These are phyloP conservation scores for Phtheirospermum japonicum DNA, from an alignment of 257 asterid species.

Conservation along the genomic window DNA sequence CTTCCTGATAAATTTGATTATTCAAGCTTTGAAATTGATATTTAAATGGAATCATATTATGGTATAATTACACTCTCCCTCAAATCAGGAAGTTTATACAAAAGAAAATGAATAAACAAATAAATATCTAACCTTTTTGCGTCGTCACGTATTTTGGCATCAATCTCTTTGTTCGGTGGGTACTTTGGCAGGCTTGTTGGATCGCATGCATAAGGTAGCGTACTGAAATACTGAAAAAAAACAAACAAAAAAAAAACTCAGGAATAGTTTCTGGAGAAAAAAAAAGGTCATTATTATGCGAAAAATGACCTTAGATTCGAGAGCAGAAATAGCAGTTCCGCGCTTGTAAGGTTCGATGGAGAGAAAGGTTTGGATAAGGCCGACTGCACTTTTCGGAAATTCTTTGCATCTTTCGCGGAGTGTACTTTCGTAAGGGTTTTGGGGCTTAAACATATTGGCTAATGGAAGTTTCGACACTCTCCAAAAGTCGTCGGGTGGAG, in stretches of 20 bases:
- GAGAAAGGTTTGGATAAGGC: constrained; percentile 64
- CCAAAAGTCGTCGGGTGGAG: constrained; percentile 91
- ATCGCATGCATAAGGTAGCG: constrained; percentile 81
- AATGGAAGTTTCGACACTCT: constrained; percentile 65
- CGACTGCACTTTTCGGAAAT: constrained; percentile 69
- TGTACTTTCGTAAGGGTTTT: constrained; percentile 66
- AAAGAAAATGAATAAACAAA: background rate
- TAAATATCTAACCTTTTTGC: constrained; percentile 52
- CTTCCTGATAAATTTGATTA: constrained; percentile 45
- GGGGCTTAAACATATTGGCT: constrained; percentile 86
- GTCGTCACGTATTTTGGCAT: constrained; percentile 80
- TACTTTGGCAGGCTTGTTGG: constrained; percentile 81
- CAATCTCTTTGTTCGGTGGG: constrained; percentile 96
- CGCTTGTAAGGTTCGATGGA: constrained; percentile 78
- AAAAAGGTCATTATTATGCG: background rate
- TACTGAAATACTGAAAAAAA: constrained; percentile 62
- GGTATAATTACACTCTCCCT: background rate
- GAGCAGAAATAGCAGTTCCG: constrained; percentile 79
- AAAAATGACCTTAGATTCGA: constrained; percentile 54
- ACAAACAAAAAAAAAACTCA: background rate
- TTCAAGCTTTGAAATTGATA: background rate
- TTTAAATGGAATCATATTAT: background rate
- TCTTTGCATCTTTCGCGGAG: constrained; percentile 83
- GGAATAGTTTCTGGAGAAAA: no score
- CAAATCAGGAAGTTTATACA: background rate